Evolutionary conservation across 495 filamentous ascomycete species (phyloP).

Genomic region (Ascodesmis nigricans): DNA sequence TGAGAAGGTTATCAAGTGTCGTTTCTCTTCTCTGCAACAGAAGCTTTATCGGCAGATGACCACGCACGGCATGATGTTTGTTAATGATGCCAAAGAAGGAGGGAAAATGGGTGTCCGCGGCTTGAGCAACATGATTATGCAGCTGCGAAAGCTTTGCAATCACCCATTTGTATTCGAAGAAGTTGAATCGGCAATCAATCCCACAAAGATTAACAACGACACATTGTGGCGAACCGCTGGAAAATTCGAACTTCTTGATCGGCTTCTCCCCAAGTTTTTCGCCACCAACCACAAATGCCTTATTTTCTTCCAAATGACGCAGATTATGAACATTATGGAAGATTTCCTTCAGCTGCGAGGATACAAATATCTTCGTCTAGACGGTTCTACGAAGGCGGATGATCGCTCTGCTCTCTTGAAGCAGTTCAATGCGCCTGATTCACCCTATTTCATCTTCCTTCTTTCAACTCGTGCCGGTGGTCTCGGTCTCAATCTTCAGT

Average conservation of each 20-base stretch:
- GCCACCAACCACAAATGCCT: slow-evolving; percentile 67
- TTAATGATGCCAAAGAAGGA: slow-evolving; percentile 74
- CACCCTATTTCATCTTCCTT: slow-evolving; percentile 91
- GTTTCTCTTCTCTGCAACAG: slow-evolving; percentile 81
- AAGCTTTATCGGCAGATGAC: slow-evolving; percentile 93
- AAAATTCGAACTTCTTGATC: slow-evolving; percentile 90
- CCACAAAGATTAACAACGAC: slow-evolving; percentile 64
- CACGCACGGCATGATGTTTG: slow-evolving; percentile 76
- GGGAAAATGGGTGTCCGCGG: slow-evolving; percentile 89
- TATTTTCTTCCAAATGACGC: slow-evolving; percentile 99
- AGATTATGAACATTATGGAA: slow-evolving; percentile 99
- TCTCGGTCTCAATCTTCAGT: slow-evolving; percentile 87
- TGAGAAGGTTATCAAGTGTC: slow-evolving; percentile 96
- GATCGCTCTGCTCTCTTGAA: slow-evolving; percentile 80
- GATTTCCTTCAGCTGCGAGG: slow-evolving; percentile 75
- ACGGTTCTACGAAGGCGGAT: slow-evolving; percentile 92
- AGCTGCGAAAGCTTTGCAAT: slow-evolving; percentile 94
- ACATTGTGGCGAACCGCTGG: slow-evolving; percentile 86
- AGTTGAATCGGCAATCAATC: slow-evolving; percentile 96
- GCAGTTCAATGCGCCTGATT: slow-evolving; percentile 70
- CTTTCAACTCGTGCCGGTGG: slow-evolving; percentile 98
- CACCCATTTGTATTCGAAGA: slow-evolving; percentile 97
- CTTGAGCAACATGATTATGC: slow-evolving; percentile 99
- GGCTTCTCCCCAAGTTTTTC: slow-evolving; percentile 81
- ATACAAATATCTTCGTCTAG: slow-evolving; percentile 69